Conservation (phyloP, 805 yeast genomes). For the Isabelozyma gotoi region DNA sequence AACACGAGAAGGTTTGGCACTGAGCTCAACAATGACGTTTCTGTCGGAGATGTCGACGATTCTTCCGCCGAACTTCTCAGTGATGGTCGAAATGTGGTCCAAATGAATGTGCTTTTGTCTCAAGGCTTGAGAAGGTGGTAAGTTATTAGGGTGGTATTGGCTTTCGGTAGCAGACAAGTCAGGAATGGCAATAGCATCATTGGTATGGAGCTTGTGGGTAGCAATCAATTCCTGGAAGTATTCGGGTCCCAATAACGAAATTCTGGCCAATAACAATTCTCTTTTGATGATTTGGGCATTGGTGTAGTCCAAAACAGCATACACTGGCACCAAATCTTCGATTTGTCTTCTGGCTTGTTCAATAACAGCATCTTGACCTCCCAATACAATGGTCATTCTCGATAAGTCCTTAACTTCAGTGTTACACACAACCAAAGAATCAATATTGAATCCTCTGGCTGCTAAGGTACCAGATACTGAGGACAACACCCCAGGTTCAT, state of each 20-base stretch:
- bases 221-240: slow-evolving; percentile 92
- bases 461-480: slow-evolving; percentile 94
- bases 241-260: slow-evolving; percentile 95
- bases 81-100: slow-evolving; percentile 76
- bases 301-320: slow-evolving; percentile 94
- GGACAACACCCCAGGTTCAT: slow-evolving; percentile 97
- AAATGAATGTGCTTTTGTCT: slow-evolving; percentile 92
- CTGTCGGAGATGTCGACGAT: slow-evolving; percentile 90
- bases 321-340: slow-evolving; percentile 96
- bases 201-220: slow-evolving; percentile 61
- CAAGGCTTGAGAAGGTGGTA: slow-evolving; percentile 87
- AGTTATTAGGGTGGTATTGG: slow-evolving; percentile 81
- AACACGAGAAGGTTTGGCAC: slow-evolving; percentile 91
- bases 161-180: slow-evolving; percentile 45
- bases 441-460: slow-evolving; percentile 97
- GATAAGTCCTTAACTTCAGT: slow-evolving; percentile 95
- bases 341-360: slow-evolving; percentile 98
- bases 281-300: slow-evolving; percentile 86
- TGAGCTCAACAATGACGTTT: slow-evolving; percentile 89
- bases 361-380: slow-evolving; percentile 92
- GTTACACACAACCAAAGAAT: slow-evolving; percentile 92
- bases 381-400: slow-evolving; percentile 93
- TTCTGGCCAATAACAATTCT: slow-evolving; percentile 87
- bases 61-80: slow-evolving; percentile 88
- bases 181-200: slow-evolving; percentile 40